Evolutionary conservation across 1,284 basidiomycete genomes (phyloP).

Genomic region (Malassezia caprae): DNA sequence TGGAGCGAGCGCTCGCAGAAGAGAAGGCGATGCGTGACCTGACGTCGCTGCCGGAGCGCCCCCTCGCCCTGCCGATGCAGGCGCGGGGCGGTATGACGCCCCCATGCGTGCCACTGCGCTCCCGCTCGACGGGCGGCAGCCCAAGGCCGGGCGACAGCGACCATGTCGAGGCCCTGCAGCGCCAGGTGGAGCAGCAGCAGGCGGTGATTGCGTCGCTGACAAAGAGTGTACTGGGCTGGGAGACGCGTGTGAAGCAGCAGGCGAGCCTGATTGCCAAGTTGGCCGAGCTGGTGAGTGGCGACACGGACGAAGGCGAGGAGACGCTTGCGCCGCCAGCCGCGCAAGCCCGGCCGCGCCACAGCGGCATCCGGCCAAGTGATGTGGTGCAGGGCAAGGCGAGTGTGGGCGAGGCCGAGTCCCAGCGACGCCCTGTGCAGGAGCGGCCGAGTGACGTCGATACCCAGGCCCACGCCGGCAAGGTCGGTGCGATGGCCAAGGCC

Average conservation of each 20-base stretch:
- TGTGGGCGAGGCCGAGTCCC: not conserved
- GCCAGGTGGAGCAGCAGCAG: slow-evolving; percentile 7
- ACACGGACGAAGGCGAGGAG: not conserved
- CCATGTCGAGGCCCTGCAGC: not conserved
- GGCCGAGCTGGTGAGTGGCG: slow-evolving; percentile 9
- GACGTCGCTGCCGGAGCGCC: slow-evolving; percentile 14
- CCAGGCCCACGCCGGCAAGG: not conserved
- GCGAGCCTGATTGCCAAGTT: slow-evolving; percentile 10
- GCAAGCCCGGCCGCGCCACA: not conserved
- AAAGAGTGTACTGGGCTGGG: slow-evolving; percentile 10
- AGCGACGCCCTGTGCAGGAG: not conserved
- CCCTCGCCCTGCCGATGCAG: slow-evolving; percentile 13
- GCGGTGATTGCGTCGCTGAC: slow-evolving; percentile 6
- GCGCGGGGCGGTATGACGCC: slow-evolving; percentile 9
- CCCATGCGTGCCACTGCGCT: slow-evolving; percentile 13
- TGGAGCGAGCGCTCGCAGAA: slow-evolving; percentile 14
- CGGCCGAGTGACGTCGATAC: not conserved
- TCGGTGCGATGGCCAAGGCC: slow-evolving; percentile 1
- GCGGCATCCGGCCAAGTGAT: slow-evolving; percentile 5
- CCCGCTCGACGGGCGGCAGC: slow-evolving; percentile 5
- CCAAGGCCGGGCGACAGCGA: not conserved
- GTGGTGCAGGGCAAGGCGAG: not conserved
- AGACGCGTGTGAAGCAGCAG: slow-evolving; percentile 13
- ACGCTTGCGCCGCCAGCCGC: not conserved
- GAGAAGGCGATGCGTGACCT: slow-evolving; percentile 17